Base-by-base conservation (phyloP, 1,284 basidiomycete genomes). In the Cryptococcus floricola region DNA sequence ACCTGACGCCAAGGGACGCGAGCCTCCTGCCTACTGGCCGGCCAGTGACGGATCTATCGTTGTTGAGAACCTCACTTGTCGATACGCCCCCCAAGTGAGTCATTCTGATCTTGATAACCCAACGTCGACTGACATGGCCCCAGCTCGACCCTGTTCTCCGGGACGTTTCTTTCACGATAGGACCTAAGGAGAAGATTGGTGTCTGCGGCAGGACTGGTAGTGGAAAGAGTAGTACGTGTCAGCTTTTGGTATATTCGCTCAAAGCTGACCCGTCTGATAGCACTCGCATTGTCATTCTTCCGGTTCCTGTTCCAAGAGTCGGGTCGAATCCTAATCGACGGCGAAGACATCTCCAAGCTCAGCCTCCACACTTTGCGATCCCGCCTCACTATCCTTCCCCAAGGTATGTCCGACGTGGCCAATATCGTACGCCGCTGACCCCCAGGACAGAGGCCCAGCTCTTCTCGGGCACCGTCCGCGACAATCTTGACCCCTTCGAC, bases 11-110 rank as follows among this genome's bases (percentile, higher is more conserved):
- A 72, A 70, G 28, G 75, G 77, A 2, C 60, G 72, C n/a, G 74
- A 78, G 39, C 81, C 81, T 12, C 81, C 81, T 0, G 76, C 78
- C 0, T 67, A 74, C 52, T 82, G 81, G 81, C 81, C 81, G 0
- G 66, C 73, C 1, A 62, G 67, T 7, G 70, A 77, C 18, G 77
- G 79, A 8, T 63, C 69, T 1, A 75, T 82, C 27, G 66, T 74
- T 23, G 80, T 82, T 14, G 72, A 77, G 9, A 65, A 77, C 25
- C 63, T 82, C 2, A 77, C 75, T 0, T 76, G 78, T 52, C 69
- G 75, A 18, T 82, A 82, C 63, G 78, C 80, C 0, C 77, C 78
- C 7, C 74, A 78, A 52, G 64, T 66, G 39, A 51, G 49, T 50
- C 14, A 23, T 23, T 23, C 23, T 23, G 3, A 23, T 42, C 1